Evolutionary conservation across 2,329 filamentous ascomycete species (phyloP).

Genomic region (Fusarium chuoi): DNA sequence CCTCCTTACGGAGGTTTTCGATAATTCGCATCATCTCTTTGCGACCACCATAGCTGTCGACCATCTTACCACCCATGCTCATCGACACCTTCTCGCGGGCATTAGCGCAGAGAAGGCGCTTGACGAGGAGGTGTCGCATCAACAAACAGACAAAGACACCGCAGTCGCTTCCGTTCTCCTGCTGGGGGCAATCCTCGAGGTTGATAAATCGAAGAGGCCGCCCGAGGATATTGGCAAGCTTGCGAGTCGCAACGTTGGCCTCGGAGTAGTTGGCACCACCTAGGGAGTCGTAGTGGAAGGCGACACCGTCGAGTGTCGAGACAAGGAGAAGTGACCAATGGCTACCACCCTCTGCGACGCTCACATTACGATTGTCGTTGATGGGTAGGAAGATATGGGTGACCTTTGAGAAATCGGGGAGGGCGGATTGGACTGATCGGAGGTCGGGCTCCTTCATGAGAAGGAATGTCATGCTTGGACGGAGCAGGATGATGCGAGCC

Average conservation of each 20-base stretch:
- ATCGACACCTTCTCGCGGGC: conserved; percentile 90
- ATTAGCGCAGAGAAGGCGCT: conserved; percentile 81
- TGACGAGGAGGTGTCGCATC: conserved; percentile 93
- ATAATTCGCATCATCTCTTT: conserved; percentile 95
- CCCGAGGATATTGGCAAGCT: conserved; percentile 75
- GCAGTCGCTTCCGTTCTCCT: conserved; percentile 93
- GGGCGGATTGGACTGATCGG: conserved; percentile 68
- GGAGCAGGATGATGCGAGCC: conserved; percentile 88
- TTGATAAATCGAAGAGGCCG: conserved; percentile 79
- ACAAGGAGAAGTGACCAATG: conserved; percentile 97
- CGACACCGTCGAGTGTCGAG: conserved; percentile 85
- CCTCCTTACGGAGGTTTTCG: conserved; percentile 86
- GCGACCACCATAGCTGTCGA: conserved; percentile 81
- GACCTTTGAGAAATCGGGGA: conserved; percentile 82
- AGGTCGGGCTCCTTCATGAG: conserved; percentile 78
- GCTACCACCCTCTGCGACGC: conserved; percentile 84
- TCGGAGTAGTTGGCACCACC: conserved; percentile 79
- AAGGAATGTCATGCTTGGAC: conserved; percentile 92
- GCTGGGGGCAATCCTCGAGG: conserved; percentile 86
- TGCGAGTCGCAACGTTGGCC: conserved; percentile 74
- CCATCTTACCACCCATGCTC: conserved; percentile 86
- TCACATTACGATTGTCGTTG: conserved; percentile 84
- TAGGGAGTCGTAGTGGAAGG: conserved; percentile 96
- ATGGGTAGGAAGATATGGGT: conserved; percentile 97
- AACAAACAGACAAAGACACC: conserved; percentile 95